These are phyloP conservation scores for Cercospora canescens DNA, from an alignment of 2,329 filamentous ascomycete genomes.

Conservation along the genomic window DNA sequence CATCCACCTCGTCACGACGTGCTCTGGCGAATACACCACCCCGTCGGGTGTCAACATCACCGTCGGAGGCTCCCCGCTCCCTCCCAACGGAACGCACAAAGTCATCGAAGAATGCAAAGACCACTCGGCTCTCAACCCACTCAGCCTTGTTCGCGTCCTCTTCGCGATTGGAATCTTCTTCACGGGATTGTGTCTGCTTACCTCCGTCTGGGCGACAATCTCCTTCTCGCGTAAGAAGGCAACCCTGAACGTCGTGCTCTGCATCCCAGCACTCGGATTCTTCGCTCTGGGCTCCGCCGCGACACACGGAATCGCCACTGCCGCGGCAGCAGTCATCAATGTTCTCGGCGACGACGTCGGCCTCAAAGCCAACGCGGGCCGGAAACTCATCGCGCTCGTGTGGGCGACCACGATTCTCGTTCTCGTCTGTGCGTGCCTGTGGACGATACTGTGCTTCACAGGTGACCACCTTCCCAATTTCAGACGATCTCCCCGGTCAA, in stretches of 20 bases:
- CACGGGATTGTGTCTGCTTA: slow-evolving; percentile 52
- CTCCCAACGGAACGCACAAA: slow-evolving; percentile 41
- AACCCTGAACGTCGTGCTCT: slow-evolving; percentile 51
- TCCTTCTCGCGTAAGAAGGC: slow-evolving; percentile 38
- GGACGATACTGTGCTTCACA: slow-evolving; percentile 17
- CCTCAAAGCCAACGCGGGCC: slow-evolving; percentile 52
- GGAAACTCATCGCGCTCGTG: slow-evolving; percentile 58
- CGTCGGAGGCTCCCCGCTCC: slow-evolving; percentile 28
- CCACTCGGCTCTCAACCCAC: slow-evolving; percentile 53
- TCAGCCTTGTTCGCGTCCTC: slow-evolving; percentile 58
- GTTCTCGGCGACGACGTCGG: slow-evolving; percentile 52
- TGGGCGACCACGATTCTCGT: slow-evolving; percentile 54
- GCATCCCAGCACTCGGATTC: slow-evolving; percentile 53
- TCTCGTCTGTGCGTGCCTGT: slow-evolving; percentile 25
- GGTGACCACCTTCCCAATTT: slow-evolving; percentile 15
- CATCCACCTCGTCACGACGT: slow-evolving; percentile 61
- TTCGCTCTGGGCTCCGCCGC: slow-evolving; percentile 75
- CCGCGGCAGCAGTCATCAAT: slow-evolving; percentile 55
- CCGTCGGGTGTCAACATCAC: slow-evolving; percentile 45
- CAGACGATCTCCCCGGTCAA: not conserved
- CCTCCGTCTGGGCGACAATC: slow-evolving; percentile 47
- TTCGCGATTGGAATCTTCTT: slow-evolving; percentile 59
- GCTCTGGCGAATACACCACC: slow-evolving; percentile 49
- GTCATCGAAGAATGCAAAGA: slow-evolving; percentile 58
- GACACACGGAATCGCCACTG: slow-evolving; percentile 62